Percentiles rank a stretch among this genome's conserved stretches.
Conservation (phyloP, 2,329 filamentous ascomycete species). For the Cladosporium sp. region DNA sequence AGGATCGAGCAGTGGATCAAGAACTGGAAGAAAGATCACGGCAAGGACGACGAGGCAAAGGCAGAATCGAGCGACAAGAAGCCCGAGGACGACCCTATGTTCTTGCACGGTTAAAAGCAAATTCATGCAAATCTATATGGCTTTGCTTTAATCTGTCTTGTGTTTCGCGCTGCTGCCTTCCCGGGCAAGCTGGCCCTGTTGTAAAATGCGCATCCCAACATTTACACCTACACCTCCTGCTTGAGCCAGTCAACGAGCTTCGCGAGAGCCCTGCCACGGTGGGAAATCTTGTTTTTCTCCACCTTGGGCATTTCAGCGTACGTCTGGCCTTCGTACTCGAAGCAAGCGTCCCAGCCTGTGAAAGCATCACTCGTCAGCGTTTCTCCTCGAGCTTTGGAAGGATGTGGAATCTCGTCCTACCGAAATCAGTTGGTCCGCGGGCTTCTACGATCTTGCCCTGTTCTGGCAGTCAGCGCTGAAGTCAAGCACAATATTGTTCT, state of each 20-base stretch:
- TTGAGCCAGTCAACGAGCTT: conserved; percentile 75
- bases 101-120: conserved; percentile 30
- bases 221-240: conserved; percentile 25
- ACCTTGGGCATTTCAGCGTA: conserved; percentile 91
- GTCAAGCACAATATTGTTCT: neutral
- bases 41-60: conserved; percentile 28
- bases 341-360: conserved; percentile 93
- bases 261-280: conserved; percentile 79
- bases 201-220: neutral
- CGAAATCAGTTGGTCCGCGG: conserved; percentile 76
- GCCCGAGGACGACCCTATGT: conserved; percentile 31
- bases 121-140: no score
- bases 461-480: conserved; percentile 13
- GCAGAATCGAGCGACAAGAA: conserved; percentile 19
- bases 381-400: neutral
- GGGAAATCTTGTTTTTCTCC: conserved; percentile 88
- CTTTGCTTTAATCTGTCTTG: no score
- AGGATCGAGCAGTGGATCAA: conserved; percentile 76
- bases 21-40: conserved; percentile 72
- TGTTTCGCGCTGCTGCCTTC: neutral
- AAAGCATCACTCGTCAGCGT: conserved; percentile 15
- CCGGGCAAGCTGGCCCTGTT: neutral
- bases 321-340: conserved; percentile 89
- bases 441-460: conserved; percentile 78
- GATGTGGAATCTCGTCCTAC: conserved; percentile 47